phyloP scores from a whole-genome alignment of 176 grass and related monocot genomes.

The Microstegium vimineum region DNA sequence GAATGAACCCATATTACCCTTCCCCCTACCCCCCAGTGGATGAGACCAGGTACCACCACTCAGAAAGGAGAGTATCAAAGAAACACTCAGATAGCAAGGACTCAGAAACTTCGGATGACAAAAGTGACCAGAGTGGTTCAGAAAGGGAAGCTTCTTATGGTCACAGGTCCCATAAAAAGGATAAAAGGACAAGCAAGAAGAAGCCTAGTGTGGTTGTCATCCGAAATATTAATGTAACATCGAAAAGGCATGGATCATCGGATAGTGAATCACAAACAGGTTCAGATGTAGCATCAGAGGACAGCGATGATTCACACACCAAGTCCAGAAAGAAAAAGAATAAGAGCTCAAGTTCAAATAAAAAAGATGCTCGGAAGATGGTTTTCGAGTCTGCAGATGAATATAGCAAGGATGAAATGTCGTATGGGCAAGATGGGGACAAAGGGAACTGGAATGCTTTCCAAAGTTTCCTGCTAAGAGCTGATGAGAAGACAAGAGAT shows the following conservation, averaged over 20 bases:
- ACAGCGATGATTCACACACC: constrained; percentile 39
- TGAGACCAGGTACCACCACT: constrained; percentile 43
- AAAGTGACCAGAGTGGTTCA: constrained; percentile 52
- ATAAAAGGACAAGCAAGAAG: constrained; percentile 53
- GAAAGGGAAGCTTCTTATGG: constrained; percentile 48
- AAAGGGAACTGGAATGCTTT: constrained; percentile 91
- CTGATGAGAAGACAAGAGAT: constrained; percentile 56
- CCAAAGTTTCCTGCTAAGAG: constrained; percentile 74
- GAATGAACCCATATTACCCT: constrained; percentile 55
- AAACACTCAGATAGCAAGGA: constrained; percentile 45
- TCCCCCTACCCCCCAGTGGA: constrained; percentile 64
- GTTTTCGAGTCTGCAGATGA: constrained; percentile 43
- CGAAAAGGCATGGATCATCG: constrained; percentile 51
- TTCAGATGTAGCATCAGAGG: constrained; percentile 51
- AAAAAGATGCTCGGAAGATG: constrained; percentile 42
- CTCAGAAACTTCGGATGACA: constrained; percentile 47
- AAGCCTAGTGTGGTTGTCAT: constrained; percentile 71
- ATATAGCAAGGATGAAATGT: constrained; percentile 34
- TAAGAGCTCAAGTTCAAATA: constrained; percentile 58
- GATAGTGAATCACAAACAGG: constrained; percentile 49
- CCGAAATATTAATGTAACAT: constrained; percentile 80
- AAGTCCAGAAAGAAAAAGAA: constrained; percentile 52
- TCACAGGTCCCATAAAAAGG: constrained; percentile 65
- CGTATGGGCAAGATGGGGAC: constrained; percentile 51
- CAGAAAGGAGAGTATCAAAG: constrained; percentile 41